phyloP scores from a whole-genome alignment of 1,284 basidiomycete genomes.

The Cryptococcus sp. region DNA sequence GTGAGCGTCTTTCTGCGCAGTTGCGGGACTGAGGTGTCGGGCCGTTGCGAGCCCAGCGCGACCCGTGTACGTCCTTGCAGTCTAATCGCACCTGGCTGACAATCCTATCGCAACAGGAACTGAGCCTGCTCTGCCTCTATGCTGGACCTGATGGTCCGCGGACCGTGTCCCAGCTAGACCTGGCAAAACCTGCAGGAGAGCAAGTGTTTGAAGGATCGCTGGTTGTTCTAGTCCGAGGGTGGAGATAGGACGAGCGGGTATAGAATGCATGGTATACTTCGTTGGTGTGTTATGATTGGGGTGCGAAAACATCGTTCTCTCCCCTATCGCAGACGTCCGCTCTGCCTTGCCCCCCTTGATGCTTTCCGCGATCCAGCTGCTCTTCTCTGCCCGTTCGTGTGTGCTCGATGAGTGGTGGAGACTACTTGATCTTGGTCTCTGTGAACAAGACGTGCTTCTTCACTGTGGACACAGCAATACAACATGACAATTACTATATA shows the following conservation, averaged over 20 bases:
- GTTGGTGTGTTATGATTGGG: background rate
- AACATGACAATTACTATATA: background rate
- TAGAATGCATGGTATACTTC: constrained; percentile 28
- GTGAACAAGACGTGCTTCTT: constrained; percentile 73
- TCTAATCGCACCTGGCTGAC: background rate
- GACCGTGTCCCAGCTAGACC: constrained; percentile 13
- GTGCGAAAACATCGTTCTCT: background rate
- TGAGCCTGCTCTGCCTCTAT: constrained; percentile 21
- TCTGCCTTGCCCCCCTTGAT: background rate
- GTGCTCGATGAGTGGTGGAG: background rate
- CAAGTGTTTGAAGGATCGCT: constrained; percentile 26
- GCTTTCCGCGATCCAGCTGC: background rate
- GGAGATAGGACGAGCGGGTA: constrained; percentile 15
- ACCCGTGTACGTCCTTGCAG: too few species aligned
- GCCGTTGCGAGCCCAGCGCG: too few species aligned
- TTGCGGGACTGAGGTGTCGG: background rate
- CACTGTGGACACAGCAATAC: constrained; percentile 55
- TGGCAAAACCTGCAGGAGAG: constrained; percentile 19
- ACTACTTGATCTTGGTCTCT: constrained; percentile 62
- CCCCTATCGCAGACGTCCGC: background rate
- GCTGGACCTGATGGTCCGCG: constrained; percentile 10
- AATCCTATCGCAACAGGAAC: constrained; percentile 1
- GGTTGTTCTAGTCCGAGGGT: constrained; percentile 26
- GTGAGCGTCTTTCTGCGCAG: background rate
- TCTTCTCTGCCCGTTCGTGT: background rate